Evolutionary conservation across 2,329 filamentous ascomycete species (phyloP).

Genomic region (Dactylellina cionopaga): DNA sequence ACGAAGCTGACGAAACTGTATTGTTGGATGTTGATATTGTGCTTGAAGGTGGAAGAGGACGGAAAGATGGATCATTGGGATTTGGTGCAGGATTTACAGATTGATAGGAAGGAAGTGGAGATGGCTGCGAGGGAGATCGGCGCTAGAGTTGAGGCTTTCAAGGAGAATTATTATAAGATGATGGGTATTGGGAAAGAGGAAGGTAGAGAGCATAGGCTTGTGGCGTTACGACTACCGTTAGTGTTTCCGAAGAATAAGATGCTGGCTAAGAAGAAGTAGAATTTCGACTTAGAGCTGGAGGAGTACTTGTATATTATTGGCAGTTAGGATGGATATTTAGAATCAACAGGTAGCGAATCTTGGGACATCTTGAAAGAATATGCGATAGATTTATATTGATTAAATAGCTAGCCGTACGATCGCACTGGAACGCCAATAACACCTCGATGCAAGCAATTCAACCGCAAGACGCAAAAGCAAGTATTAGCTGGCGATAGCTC

Average conservation of each 20-base stretch:
- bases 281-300: not conserved
- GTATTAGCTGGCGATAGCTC: no score
- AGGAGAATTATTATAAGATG: conserved; percentile 65
- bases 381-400: conserved; percentile 8
- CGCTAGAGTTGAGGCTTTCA: conserved; percentile 67
- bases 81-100: conserved; percentile 75
- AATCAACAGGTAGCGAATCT: no score
- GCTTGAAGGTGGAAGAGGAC: conserved; percentile 73
- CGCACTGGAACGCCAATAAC: conserved; percentile 11
- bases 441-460: conserved; percentile 13
- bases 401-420: not conserved
- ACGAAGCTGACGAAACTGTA: conserved; percentile 44
- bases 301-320: conserved; percentile 6
- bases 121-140: conserved; percentile 79
- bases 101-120: conserved; percentile 76
- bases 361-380: not conserved
- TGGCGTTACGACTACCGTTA: conserved; percentile 79
- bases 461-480: not conserved
- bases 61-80: conserved; percentile 65
- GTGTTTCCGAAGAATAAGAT: conserved; percentile 76
- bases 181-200: conserved; percentile 71
- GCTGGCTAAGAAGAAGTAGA: conserved; percentile 57
- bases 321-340: not conserved
- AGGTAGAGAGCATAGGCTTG: conserved; percentile 71
- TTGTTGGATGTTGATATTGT: conserved; percentile 44